A percentile compares a stretch with the other conserved stretches of the same genome.
These are phyloP conservation scores for Lumnitzera littorea DNA, from an alignment of 345 rosid genomes.

Conservation along the genomic window DNA sequence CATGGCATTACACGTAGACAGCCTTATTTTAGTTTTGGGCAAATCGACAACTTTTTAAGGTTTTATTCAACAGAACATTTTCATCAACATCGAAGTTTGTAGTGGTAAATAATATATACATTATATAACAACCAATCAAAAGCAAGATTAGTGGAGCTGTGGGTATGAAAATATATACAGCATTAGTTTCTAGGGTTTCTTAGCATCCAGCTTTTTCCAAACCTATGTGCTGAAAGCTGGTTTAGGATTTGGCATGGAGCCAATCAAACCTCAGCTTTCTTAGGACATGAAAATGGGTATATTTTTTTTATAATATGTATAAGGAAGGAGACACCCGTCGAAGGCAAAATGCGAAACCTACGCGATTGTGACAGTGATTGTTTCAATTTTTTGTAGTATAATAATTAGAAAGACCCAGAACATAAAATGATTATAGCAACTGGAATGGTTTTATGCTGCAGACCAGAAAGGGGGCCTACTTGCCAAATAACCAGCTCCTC, in stretches of 20 bases:
- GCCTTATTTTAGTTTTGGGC: slow-evolving; percentile 14
- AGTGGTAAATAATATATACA: no score
- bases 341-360: slow-evolving; percentile 24
- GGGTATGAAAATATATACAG: neutral
- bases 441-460: no score
- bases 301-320: neutral
- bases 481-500: neutral
- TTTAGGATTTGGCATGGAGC: slow-evolving; percentile 14
- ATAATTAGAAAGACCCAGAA: no score
- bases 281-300: neutral
- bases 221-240: slow-evolving; percentile 26
- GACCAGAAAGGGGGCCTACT: no score
- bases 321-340: slow-evolving; percentile 9
- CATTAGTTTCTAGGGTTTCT: slow-evolving; percentile 6
- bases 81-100: no score
- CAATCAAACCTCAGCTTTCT: slow-evolving; percentile 8
- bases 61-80: slow-evolving; percentile 3
- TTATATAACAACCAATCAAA: neutral
- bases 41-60: slow-evolving; percentile 8
- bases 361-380: slow-evolving; percentile 14
- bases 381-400: slow-evolving; percentile 4
- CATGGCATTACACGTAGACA: slow-evolving; percentile 14
- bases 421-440: no score
- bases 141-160: slow-evolving; percentile 17
- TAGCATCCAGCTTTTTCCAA: slow-evolving; percentile 7